phyloP scores from a whole-genome alignment of 2,329 filamentous ascomycete genomes.

The Ceratocystis lukuohia region DNA sequence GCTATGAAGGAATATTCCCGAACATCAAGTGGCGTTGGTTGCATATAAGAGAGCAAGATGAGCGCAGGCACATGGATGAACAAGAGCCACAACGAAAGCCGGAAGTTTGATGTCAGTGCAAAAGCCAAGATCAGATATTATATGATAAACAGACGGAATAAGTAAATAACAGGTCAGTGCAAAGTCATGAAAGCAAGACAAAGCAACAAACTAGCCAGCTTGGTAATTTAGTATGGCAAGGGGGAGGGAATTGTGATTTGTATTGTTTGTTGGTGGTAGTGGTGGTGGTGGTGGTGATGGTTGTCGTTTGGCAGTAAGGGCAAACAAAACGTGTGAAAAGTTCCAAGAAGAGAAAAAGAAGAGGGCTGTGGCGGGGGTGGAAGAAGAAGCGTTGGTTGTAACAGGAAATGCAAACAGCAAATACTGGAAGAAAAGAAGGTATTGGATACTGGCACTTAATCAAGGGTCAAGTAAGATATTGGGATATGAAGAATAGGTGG shows the following conservation, averaged over 20 bases:
- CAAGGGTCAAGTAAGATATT: slow-evolving; percentile 1
- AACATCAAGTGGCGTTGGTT: slow-evolving; percentile 16
- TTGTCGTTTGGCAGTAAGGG: neutral
- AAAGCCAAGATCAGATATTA: neutral
- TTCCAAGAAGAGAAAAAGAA: neutral
- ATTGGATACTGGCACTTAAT: neutral
- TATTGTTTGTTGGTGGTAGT: neutral
- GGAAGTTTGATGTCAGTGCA: neutral
- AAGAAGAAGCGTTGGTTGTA: neutral
- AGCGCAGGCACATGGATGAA: slow-evolving; percentile 14
- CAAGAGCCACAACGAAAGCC: slow-evolving; percentile 12
- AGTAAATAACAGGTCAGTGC: slow-evolving; percentile 4
- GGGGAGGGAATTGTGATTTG: neutral
- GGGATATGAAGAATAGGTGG: slow-evolving; percentile 3
- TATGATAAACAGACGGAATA: neutral
- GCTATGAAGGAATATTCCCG: slow-evolving; percentile 15
- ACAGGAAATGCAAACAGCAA: neutral
- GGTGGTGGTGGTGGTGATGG: neutral
- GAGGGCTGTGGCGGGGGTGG: neutral
- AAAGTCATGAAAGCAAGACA: slow-evolving; percentile 5
- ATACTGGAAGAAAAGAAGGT: neutral
- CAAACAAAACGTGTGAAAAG: neutral
- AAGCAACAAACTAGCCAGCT: neutral
- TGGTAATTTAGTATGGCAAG: slow-evolving; percentile 3
- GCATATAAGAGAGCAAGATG: slow-evolving; percentile 14